phyloP scores from a whole-genome alignment of 2,329 filamentous ascomycete species.

The Neopestalotiopsis clavispora region DNA sequence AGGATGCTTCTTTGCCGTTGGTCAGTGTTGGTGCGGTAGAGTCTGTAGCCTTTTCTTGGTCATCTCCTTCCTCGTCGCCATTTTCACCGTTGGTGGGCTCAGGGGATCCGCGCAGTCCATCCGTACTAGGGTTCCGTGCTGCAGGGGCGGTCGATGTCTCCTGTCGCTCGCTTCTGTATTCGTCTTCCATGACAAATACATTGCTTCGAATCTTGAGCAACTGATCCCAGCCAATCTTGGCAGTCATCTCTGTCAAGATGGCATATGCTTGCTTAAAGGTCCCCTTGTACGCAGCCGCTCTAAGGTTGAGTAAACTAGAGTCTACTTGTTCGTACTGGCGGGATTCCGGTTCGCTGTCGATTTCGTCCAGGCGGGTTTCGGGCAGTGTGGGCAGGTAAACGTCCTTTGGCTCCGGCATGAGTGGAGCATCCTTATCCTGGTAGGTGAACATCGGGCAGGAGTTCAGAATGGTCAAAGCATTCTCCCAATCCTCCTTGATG shows the following conservation, averaged over 20 bases:
- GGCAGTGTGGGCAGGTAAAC: slow-evolving; percentile 85
- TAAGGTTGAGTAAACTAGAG: slow-evolving; percentile 81
- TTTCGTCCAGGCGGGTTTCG: slow-evolving; percentile 92
- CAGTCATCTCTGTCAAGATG: slow-evolving; percentile 92
- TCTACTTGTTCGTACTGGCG: slow-evolving; percentile 86
- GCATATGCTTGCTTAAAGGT: slow-evolving; percentile 96
- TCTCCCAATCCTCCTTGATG: slow-evolving; percentile 92
- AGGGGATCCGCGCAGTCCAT: slow-evolving; percentile 75
- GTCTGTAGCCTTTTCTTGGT: slow-evolving; percentile 36
- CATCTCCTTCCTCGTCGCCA: slow-evolving; percentile 34
- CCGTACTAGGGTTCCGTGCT: slow-evolving; percentile 76
- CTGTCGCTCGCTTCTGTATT: slow-evolving; percentile 89
- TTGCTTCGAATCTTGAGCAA: slow-evolving; percentile 92
- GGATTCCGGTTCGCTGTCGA: slow-evolving; percentile 87
- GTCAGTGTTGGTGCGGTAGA: slow-evolving; percentile 38
- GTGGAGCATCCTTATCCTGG: slow-evolving; percentile 94
- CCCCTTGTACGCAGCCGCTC: slow-evolving; percentile 88
- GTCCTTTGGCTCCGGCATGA: slow-evolving; percentile 91
- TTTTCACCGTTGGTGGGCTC: slow-evolving; percentile 56
- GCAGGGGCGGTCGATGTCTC: slow-evolving; percentile 53
- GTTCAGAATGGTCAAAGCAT: slow-evolving; percentile 92
- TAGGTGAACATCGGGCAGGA: slow-evolving; percentile 99
- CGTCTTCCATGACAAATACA: slow-evolving; percentile 99
- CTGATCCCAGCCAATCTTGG: slow-evolving; percentile 97
- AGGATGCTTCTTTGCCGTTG: slow-evolving; percentile 44